A percentile compares a stretch with the other conserved stretches of the same genome.
These are phyloP conservation scores for Aureobasidium sp. DNA, from an alignment of 2,329 filamentous ascomycete genomes.

Conservation along the genomic window DNA sequence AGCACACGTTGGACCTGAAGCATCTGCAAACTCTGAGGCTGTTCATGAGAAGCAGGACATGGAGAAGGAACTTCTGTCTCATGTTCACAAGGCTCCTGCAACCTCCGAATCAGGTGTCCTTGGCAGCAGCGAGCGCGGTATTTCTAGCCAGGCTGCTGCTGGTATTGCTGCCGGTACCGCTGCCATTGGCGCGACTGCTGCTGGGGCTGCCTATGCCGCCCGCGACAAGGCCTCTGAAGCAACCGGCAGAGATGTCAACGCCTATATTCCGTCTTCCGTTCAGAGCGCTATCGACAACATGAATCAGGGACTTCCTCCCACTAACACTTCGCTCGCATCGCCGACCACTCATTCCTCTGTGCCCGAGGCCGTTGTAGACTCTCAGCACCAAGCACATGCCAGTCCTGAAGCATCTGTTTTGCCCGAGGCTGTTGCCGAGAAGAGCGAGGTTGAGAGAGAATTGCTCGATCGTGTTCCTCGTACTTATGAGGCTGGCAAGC, in stretches of 20 bases:
- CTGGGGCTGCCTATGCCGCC: slow-evolving; percentile 30
- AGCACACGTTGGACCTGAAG: slow-evolving; percentile 58
- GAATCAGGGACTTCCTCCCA: slow-evolving; percentile 18
- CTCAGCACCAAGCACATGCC: slow-evolving; percentile 58
- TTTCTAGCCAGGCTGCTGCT: slow-evolving; percentile 34
- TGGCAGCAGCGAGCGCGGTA: slow-evolving; percentile 26
- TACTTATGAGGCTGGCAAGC: slow-evolving; percentile 37
- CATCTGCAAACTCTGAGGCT: slow-evolving; percentile 56
- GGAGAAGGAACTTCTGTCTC: slow-evolving; percentile 62
- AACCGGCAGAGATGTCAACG: slow-evolving; percentile 39
- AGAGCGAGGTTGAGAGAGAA: slow-evolving; percentile 64
- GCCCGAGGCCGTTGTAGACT: slow-evolving; percentile 62
- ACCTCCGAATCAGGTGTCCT: slow-evolving; percentile 30
- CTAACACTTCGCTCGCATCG: slow-evolving; percentile 24
- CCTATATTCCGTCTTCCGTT: slow-evolving; percentile 27
- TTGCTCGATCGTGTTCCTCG: slow-evolving; percentile 54
- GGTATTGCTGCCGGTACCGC: slow-evolving; percentile 41
- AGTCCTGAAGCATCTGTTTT: slow-evolving; percentile 59
- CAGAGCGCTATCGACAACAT: slow-evolving; percentile 42
- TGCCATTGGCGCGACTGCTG: slow-evolving; percentile 31
- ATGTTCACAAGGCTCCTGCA: slow-evolving; percentile 40
- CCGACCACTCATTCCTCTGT: slow-evolving; percentile 32
- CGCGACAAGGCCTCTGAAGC: slow-evolving; percentile 31
- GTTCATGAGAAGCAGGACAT: slow-evolving; percentile 41
- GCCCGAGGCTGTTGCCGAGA: slow-evolving; percentile 60